Conservation (phyloP, 345 rosid genomes). For the Citrus cavaleriei region DNA sequence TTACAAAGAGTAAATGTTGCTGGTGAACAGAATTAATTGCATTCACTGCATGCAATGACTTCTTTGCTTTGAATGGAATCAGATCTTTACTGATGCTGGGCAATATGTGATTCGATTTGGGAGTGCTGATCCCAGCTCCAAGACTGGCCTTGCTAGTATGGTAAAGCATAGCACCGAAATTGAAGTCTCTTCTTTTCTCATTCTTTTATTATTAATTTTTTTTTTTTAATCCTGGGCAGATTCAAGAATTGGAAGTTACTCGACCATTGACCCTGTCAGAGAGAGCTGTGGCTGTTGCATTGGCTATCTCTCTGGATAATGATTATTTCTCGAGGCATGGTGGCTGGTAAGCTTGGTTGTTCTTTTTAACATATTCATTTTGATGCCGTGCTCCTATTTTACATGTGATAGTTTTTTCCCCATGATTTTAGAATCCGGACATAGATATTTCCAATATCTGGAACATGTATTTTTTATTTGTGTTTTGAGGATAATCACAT, state of each 20-base stretch:
- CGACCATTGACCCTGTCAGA: conserved; percentile 70
- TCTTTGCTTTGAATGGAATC: conserved; percentile 13
- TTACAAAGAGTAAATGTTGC: not conserved
- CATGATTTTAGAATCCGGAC: not conserved
- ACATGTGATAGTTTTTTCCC: not conserved
- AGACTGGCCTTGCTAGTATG: conserved; percentile 50
- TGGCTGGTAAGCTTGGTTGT: conserved; percentile 58
- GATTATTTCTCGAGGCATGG: conserved; percentile 95
- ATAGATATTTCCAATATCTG: not conserved
- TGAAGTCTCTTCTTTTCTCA: not conserved
- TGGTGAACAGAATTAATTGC: not conserved
- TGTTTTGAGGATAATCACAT: not conserved
- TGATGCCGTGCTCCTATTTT: not conserved
- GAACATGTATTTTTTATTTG: not conserved
- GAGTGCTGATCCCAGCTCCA: conserved; percentile 52
- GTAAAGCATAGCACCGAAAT: conserved; percentile 31
- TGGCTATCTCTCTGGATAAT: conserved; percentile 92
- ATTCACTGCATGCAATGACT: not conserved
- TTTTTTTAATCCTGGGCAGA: conserved; percentile 32
- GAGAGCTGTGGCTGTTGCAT: conserved; percentile 78
- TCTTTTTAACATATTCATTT: not conserved
- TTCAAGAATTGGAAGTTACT: conserved; percentile 73
- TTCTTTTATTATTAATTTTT: not conserved
- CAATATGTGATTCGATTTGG: conserved; percentile 95
- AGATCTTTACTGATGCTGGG: conserved; percentile 98